Base-by-base conservation (phyloP, 2,329 filamentous ascomycete genomes). In the Calycina herbarum region DNA sequence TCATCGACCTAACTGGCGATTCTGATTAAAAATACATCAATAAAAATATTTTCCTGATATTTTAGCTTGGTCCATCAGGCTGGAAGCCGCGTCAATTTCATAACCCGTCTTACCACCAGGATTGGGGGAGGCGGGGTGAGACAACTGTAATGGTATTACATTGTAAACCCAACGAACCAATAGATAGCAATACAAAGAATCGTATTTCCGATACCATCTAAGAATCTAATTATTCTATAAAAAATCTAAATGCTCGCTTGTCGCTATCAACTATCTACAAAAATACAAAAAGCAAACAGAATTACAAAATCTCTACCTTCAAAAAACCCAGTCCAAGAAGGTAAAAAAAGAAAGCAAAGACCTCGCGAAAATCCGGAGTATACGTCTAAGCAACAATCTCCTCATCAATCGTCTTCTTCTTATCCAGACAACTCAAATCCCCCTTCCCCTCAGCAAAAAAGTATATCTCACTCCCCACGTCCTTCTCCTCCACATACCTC, bases 401-500 rank as follows among this genome's bases (percentile, higher is more conserved):
- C 20, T 11, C 10, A 24, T 24, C n/a, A 1, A 45, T 4, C 15
- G 2, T 7, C 42, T 20, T 45, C 42, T 13, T 8, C n/a, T n/a
- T 45, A 6, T 5, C 42, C 42, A 45, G 15, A 7, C 40, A 2
- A 7, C 40, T 11, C 11, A 45, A 20, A 8, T 51, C 45, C 20
- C 45, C 45, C n/a, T 51, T 51, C 5, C 45, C 45, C 57, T 69
- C 68, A 17, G 58, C 61, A 64, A 73, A 73, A 35, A 74, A 71
- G 54, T 70, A 73, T 13, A 73, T 64, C 5, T 66, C 62, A 59
- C 64, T 70, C 10, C 65, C 67, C 54, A 67, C 63, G 31, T 66
- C 61, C 13, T 62, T 75, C 67, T 75, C 73, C 59, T 74, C 72
- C n/a, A 76, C 73, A 62, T 70, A 75, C 31, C 62, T 58, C 63